These are phyloP conservation scores for Rusavskia elegans DNA, from an alignment of 495 filamentous ascomycete genomes.

Conservation along the genomic window DNA sequence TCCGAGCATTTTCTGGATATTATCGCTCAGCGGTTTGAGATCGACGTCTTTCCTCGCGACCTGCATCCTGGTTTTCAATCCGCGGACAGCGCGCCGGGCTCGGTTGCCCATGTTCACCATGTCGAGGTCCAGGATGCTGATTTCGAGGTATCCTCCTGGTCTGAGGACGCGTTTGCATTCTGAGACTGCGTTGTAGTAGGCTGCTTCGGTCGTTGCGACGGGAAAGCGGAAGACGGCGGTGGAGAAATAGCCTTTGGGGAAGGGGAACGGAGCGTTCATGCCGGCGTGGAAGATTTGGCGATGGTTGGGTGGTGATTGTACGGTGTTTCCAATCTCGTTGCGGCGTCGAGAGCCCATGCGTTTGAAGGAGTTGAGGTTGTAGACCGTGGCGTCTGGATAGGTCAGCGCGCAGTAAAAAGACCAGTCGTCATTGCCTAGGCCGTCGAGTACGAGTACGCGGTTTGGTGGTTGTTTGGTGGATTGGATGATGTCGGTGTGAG, in stretches of 20 bases:
- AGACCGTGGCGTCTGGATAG: constrained; percentile 72
- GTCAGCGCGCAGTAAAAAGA: constrained; percentile 92
- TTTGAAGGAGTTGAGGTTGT: constrained; percentile 54
- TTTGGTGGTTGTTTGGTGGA: constrained; percentile 31
- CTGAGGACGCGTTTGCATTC: constrained; percentile 86
- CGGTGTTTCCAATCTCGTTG: not conserved
- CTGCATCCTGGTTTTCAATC: constrained; percentile 61
- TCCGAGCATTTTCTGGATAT: constrained; percentile 58
- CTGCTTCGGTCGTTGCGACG: constrained; percentile 47
- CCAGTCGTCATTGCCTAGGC: constrained; percentile 87
- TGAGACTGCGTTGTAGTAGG: constrained; percentile 65
- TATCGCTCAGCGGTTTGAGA: constrained; percentile 63
- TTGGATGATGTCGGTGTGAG: constrained; percentile 65
- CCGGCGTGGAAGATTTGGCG: constrained; percentile 64
- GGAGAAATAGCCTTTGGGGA: constrained; percentile 72
- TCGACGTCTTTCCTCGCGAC: constrained; percentile 42
- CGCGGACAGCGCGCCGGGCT: constrained; percentile 58
- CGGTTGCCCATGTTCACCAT: constrained; percentile 74
- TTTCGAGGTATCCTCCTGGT: constrained; percentile 77
- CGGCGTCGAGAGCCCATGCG: constrained; percentile 16
- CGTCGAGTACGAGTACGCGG: constrained; percentile 75
- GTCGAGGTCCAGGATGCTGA: constrained; percentile 71
- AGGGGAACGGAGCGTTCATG: constrained; percentile 60
- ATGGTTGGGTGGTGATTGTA: constrained; percentile 63
- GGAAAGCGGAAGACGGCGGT: constrained; percentile 85